Percentiles rank a stretch among this genome's conserved stretches.
phyloP scores from a whole-genome alignment of 257 asterid species.

The Nicotiana noctiflora region DNA sequence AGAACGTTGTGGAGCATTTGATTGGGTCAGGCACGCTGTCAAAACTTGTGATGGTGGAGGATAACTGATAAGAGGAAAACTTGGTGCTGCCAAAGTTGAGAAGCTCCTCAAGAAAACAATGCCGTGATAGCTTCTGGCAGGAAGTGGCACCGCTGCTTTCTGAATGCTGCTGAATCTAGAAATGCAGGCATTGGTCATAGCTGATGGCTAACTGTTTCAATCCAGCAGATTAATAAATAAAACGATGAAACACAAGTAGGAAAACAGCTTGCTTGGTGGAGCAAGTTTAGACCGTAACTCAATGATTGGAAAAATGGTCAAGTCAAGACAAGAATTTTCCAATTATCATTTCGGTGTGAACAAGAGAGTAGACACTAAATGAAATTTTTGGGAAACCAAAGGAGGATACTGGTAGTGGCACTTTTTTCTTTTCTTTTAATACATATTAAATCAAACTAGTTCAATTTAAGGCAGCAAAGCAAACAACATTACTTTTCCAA shows the following conservation, averaged over 20 bases:
- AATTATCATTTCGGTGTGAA: neutral
- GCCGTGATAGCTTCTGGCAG: conserved; percentile 31
- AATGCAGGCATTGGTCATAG: conserved; percentile 59
- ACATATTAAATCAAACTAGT: neutral
- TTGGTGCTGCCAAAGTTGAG: conserved; percentile 51
- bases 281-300: neutral
- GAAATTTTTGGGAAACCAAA: neutral
- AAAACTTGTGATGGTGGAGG: conserved; percentile 33
- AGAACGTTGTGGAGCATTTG: conserved; percentile 77
- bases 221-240: neutral
- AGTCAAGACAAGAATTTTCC: neutral
- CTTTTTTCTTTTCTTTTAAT: neutral
- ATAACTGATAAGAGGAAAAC: conserved; percentile 13
- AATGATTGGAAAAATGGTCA: neutral
- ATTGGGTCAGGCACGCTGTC: conserved; percentile 39
- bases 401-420: neutral
- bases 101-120: conserved; percentile 35
- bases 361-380: neutral
- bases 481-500: neutral
- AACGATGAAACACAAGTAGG: neutral
- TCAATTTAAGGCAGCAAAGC: neutral
- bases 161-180: conserved; percentile 44
- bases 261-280: neutral
- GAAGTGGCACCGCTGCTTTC: conserved; percentile 45
- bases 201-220: neutral